Base-by-base conservation (phyloP, 495 filamentous ascomycete species). In the Neurospora sp. region DNA sequence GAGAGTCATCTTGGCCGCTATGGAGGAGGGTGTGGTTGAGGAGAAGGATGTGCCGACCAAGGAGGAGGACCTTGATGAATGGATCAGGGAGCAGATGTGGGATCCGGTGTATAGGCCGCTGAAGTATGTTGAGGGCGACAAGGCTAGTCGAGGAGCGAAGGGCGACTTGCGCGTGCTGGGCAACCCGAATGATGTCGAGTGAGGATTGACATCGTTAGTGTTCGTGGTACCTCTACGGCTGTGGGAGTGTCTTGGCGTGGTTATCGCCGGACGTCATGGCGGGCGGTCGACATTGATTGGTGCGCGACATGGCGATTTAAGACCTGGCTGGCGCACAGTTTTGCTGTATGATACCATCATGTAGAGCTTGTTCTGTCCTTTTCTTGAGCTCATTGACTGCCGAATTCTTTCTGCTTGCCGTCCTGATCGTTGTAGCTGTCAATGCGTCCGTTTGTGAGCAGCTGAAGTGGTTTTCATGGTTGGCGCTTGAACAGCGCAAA, bases 81-180 rank as follows among this genome's bases (percentile, higher is more conserved):
- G 94, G 94, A 90, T 97, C 72, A 80, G 88, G 10, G 91, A 90
- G 80, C 94, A 96, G 85, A 97, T 97, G 94, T 97, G 94, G 94
- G 88, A 94, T 74, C 87, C 94, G 3, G 81, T 79, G 27, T 97
- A 97, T 78, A 78, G 92, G 27, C 86, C 88, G 40, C 78, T 96
- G 69, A 87, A 83, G 76, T 82, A 82, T 37, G 88, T 93, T 3
- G 80, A 85, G 37, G 81, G 80, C 7, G 80, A 80, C 1, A 79
- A 75, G 12, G 89, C 89, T 6, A 87, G 83, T 40, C 78, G 85
- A 1, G 76, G 84, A 72, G 91, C 88, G 5, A 90, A 80, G 81
- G 90, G 89, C 0, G 88, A 92, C 81, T 74, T 89, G 72, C 86
- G 87, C 39, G 81, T 88, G 53, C 86, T 84, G 12, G 84, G 84